Base-by-base conservation (phyloP, 441 rosid genomes). In the Brassica hybrid region DNA sequence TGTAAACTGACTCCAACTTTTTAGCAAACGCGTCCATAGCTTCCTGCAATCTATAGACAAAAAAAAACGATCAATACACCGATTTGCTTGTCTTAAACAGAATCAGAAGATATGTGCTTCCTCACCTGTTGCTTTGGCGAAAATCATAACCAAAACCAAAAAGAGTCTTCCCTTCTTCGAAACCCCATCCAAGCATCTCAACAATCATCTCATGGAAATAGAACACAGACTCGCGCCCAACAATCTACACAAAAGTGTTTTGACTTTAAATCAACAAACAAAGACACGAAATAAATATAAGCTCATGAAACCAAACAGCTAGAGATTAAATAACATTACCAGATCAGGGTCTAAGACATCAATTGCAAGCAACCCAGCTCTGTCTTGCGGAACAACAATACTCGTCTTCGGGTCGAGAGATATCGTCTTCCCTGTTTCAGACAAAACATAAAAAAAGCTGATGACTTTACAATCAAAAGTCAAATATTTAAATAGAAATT, bases 111-210 rank as follows among this genome's bases (percentile, higher is more conserved):
- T 32, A 63, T 3, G 34, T 34, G 69, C 6, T 85, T 67, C 86
- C 3, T 81, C 59, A 95, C 99, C 98, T 91, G 76, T 91, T 95
- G 85, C 99, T 95, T 85, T 95, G 99, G 5, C 99, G 91, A 59
- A 93, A 95, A 86, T 95, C 99, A 85, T 91, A 93, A 16, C 99
- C 99, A 76, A 95, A 95, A 6, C 99, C 99, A 52, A 95, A 95
- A 67, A 95, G 90, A 0, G 97, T 93, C 82, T 88, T 93, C 18
- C 98, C 98, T 79, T 95, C 97, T 82, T 93, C 86, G 63, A 95
- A 95, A 41, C 99, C 99, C 99, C 98, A 93, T 41, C 85, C 85
- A 76, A 86, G 79, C 99, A 95, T 90, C 85, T 95, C 93, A 69
- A 86, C 87, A 63, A 93, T 95, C 99, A 95, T 95, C 80, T 95